Evolutionary conservation across 139 green algal genomes (phyloP).

Genomic region (Raphidocelis subcapitata): DNA sequence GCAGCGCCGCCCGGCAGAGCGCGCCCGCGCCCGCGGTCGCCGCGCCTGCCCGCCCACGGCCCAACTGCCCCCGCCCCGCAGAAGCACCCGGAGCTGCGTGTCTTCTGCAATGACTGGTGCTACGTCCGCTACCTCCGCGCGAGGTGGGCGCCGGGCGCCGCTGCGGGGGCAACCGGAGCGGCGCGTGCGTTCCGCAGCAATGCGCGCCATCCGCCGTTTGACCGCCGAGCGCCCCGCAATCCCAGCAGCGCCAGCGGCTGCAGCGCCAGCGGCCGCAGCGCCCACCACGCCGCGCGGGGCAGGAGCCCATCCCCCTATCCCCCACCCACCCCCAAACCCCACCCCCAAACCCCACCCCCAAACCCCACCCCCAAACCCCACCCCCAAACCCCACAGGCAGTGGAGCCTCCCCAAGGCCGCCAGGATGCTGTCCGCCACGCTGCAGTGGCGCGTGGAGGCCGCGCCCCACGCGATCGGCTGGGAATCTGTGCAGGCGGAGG

Average conservation of each 20-base stretch:
- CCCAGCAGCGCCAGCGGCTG: background rate
- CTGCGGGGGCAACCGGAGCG: no score
- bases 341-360: no score
- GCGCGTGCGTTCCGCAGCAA: no score
- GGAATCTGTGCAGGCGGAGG: slow-evolving; percentile 57
- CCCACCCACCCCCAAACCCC: no score
- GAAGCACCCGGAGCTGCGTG: slow-evolving; percentile 30
- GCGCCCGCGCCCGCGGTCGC: background rate
- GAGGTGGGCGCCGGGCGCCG: slow-evolving; percentile 26
- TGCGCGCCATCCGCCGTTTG: no score
- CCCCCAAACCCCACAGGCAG: slow-evolving; percentile 38
- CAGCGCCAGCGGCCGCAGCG: background rate
- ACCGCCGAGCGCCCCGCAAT: no score
- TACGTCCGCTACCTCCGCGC: slow-evolving; percentile 78
- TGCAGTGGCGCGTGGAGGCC: slow-evolving; percentile 67
- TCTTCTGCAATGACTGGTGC: slow-evolving; percentile 61
- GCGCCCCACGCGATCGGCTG: slow-evolving; percentile 66
- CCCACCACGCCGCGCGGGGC: no score
- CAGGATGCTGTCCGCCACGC: slow-evolving; percentile 66
- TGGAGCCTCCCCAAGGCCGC: slow-evolving; percentile 68
- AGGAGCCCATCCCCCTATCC: no score
- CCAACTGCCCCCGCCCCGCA: background rate
- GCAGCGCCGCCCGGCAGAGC: background rate
- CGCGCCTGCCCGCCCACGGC: no score
- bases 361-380: no score